These are phyloP conservation scores for Trypethelium eluteriae DNA, from an alignment of 495 filamentous ascomycete species.

Conservation along the genomic window DNA sequence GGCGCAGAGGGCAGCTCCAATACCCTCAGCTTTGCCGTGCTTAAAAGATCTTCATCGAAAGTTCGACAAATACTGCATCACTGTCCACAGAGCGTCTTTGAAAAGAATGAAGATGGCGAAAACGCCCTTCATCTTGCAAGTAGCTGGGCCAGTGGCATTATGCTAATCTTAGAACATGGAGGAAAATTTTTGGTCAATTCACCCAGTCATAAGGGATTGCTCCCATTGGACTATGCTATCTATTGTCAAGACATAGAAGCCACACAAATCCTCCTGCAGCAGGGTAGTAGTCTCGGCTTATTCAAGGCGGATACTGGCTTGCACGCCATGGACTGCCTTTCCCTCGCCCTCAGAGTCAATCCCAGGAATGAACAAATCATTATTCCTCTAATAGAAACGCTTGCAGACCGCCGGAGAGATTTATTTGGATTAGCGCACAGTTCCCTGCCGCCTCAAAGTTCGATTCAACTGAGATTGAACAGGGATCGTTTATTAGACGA, in stretches of 20 bases:
- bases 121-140: not conserved
- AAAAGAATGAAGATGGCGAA: not conserved
- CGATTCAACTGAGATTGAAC: not conserved
- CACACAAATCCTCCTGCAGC: not conserved
- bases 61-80: not conserved
- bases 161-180: not conserved
- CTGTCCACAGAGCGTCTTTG: not conserved
- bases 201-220: not conserved
- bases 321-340: not conserved
- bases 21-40: not conserved
- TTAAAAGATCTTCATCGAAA: not conserved
- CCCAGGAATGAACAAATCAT: not conserved
- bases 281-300: not conserved
- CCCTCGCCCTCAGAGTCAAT: not conserved
- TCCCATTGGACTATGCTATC: not conserved
- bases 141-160: not conserved
- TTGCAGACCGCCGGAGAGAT: not conserved
- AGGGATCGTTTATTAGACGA: not conserved
- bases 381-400: not conserved
- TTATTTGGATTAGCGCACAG: not conserved
- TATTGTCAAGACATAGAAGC: not conserved
- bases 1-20: not conserved
- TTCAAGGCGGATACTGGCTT: not conserved
- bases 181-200: not conserved
- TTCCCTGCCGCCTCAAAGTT: not conserved